Percentiles rank a stretch among this genome's conserved stretches.
Conservation (phyloP, 192 early-diverging fungal genomes). For the Coemansia sp. region DNA sequence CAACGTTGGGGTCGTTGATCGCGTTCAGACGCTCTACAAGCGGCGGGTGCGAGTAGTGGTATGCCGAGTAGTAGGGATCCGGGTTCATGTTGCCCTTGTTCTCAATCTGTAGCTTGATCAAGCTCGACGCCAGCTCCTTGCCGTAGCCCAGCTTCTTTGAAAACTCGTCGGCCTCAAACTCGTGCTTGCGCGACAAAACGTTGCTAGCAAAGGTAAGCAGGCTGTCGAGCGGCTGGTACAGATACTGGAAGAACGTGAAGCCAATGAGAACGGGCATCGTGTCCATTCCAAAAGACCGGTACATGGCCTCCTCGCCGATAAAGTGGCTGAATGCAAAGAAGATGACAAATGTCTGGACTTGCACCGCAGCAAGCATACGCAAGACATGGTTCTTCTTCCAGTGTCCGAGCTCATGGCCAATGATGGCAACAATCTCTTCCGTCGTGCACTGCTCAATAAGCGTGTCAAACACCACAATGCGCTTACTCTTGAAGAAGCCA, state of each 20-base stretch:
- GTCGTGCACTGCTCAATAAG: slow-evolving; percentile 76
- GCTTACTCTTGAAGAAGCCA: slow-evolving; percentile 95
- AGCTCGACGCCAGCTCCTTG: slow-evolving; percentile 62
- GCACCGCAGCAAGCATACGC: slow-evolving; percentile 66
- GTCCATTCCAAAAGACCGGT: slow-evolving; percentile 82
- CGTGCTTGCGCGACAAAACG: slow-evolving; percentile 76
- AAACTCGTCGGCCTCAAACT: slow-evolving; percentile 92
- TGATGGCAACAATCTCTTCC: slow-evolving; percentile 88
- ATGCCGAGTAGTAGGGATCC: slow-evolving; percentile 85
- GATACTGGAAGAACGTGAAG: slow-evolving; percentile 84
- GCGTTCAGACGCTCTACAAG: slow-evolving; percentile 82
- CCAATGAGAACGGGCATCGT: slow-evolving; percentile 80
- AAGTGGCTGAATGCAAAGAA: slow-evolving; percentile 78
- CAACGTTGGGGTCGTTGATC: slow-evolving; percentile 50
- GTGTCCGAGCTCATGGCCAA: slow-evolving; percentile 97
- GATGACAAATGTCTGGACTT: slow-evolving; percentile 72
- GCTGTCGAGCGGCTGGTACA: slow-evolving; percentile 78
- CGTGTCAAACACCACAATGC: slow-evolving; percentile 94
- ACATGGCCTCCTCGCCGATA: slow-evolving; percentile 71
- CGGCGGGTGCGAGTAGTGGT: slow-evolving; percentile 89
- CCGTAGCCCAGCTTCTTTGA: slow-evolving; percentile 82
- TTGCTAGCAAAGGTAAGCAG: slow-evolving; percentile 74
- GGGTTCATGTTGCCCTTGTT: slow-evolving; percentile 85
- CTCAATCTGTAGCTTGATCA: slow-evolving; percentile 89
- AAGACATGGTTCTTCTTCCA: slow-evolving; percentile 87